phyloP scores from a whole-genome alignment of 257 asterid species.

The Ehretia macrophylla region DNA sequence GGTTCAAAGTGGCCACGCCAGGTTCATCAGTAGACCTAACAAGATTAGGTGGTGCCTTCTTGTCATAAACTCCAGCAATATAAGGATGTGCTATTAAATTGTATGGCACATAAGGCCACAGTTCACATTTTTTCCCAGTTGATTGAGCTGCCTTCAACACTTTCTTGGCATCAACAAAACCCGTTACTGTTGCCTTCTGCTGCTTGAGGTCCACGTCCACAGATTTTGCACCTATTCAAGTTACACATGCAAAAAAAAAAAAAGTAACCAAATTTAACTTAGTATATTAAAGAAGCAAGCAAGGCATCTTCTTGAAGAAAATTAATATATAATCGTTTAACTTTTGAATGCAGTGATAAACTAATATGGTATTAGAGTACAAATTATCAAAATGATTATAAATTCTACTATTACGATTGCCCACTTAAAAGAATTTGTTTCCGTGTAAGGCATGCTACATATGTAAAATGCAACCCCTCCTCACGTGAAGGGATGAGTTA shows the following conservation, averaged over 20 bases:
- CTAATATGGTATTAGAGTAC: too few relatives aligned
- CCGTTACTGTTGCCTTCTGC: conserved; percentile 80
- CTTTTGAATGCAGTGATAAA: too few relatives aligned
- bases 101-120: conserved; percentile 85
- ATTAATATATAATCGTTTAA: too few relatives aligned
- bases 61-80: conserved; percentile 76
- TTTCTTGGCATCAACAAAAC: conserved; percentile 72
- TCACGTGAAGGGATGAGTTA: too few relatives aligned
- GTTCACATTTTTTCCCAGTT: conserved; percentile 64
- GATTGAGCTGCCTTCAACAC: conserved; percentile 65
- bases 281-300: too few relatives aligned
- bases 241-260: not conserved
- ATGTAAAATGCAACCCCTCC: too few relatives aligned
- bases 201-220: conserved; percentile 77
- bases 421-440: too few relatives aligned
- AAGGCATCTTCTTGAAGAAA: too few relatives aligned
- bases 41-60: conserved; percentile 72
- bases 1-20: conserved; percentile 59
- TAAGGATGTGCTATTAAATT: conserved; percentile 76
- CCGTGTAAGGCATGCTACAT: too few relatives aligned
- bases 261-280: too few relatives aligned
- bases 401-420: too few relatives aligned
- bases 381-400: too few relatives aligned
- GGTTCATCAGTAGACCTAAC: conserved; percentile 71
- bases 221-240: conserved; percentile 63